Percentiles rank a stretch among this genome's conserved stretches.
These are phyloP conservation scores for Fusarium sp. DNA, from an alignment of 2,329 filamentous ascomycete species.

Conservation along the genomic window DNA sequence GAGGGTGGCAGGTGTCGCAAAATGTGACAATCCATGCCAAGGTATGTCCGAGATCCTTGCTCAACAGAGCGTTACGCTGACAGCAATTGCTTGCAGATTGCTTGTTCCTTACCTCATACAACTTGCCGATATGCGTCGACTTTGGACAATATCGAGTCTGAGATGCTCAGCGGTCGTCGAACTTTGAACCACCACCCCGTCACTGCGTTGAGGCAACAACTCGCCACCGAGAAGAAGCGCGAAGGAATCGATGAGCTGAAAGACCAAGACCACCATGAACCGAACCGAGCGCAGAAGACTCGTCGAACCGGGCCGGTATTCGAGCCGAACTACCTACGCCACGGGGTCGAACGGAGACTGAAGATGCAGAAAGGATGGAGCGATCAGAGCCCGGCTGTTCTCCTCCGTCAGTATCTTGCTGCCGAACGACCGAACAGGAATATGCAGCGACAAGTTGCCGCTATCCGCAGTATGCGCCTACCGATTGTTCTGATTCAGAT, in stretches of 20 bases:
- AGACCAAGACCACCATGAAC: background rate
- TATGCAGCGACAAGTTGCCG: conserved; percentile 36
- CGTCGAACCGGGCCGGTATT: background rate
- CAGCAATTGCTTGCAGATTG: conserved; percentile 17
- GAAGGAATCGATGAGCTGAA: background rate
- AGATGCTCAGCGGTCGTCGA: conserved; percentile 14
- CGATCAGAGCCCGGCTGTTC: conserved; percentile 39
- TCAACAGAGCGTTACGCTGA: conserved; percentile 16
- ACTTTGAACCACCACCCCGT: background rate
- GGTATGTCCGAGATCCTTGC: conserved; percentile 30
- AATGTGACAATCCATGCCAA: conserved; percentile 35
- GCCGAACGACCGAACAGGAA: conserved; percentile 8
- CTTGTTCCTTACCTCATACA: background rate
- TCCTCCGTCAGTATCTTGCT: conserved; percentile 42
- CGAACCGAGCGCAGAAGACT: background rate
- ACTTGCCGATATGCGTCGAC: conserved; percentile 19
- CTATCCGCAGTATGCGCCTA: conserved; percentile 44
- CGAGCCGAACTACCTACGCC: conserved; percentile 10
- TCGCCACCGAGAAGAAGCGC: conserved; percentile 20
- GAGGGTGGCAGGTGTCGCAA: conserved; percentile 44
- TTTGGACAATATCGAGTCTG: conserved; percentile 19
- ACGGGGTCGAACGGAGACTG: conserved; percentile 34
- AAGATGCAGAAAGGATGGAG: conserved; percentile 38
- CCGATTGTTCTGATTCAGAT: conserved; percentile 50
- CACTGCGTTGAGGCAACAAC: conserved; percentile 12